Percentiles rank a stretch among this genome's conserved stretches.
Conservation (phyloP, 352 stramenopile species). For the Phytophthora lateralis region DNA sequence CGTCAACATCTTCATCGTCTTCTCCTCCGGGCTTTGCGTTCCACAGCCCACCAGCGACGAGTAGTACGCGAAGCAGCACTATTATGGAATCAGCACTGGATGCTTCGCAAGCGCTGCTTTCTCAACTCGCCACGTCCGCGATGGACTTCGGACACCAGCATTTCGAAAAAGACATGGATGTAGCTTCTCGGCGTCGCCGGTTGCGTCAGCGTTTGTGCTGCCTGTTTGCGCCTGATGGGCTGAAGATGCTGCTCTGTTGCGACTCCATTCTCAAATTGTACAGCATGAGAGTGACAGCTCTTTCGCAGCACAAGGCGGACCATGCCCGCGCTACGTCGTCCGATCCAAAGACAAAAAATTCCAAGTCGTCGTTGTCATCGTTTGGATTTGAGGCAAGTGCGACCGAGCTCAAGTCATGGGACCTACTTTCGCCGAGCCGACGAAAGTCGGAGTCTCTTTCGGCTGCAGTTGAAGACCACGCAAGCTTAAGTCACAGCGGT, state of each 20-base stretch:
- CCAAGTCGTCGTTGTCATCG: conserved; percentile 56
- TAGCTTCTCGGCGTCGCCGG: conserved; percentile 51
- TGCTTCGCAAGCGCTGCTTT: conserved; percentile 71
- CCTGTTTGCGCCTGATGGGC: conserved; percentile 66
- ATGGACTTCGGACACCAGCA: conserved; percentile 63
- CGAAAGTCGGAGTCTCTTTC: conserved; percentile 38
- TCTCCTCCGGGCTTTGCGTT: conserved; percentile 27
- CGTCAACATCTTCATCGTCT: conserved; percentile 44
- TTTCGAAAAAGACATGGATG: conserved; percentile 61
- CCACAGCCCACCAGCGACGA: conserved; percentile 26
- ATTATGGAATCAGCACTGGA: conserved; percentile 72
- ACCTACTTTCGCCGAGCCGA: conserved; percentile 40
- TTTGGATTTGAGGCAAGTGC: conserved; percentile 75
- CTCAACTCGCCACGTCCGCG: conserved; percentile 66
- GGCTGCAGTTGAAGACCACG: conserved; percentile 10
- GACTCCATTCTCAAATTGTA: conserved; percentile 72
- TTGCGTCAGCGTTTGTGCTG: conserved; percentile 64
- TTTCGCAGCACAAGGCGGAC: conserved; percentile 40
- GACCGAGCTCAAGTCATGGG: conserved; percentile 69
- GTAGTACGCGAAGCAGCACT: conserved; percentile 38
- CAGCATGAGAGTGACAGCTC: conserved; percentile 49
- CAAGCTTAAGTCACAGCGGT: conserved; percentile 7
- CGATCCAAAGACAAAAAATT: conserved; percentile 39
- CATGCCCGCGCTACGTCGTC: conserved; percentile 34
- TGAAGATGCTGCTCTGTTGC: conserved; percentile 71